Conservation (phyloP, 2,329 filamentous ascomycete species). For the Fragosphaeria purpurea region DNA sequence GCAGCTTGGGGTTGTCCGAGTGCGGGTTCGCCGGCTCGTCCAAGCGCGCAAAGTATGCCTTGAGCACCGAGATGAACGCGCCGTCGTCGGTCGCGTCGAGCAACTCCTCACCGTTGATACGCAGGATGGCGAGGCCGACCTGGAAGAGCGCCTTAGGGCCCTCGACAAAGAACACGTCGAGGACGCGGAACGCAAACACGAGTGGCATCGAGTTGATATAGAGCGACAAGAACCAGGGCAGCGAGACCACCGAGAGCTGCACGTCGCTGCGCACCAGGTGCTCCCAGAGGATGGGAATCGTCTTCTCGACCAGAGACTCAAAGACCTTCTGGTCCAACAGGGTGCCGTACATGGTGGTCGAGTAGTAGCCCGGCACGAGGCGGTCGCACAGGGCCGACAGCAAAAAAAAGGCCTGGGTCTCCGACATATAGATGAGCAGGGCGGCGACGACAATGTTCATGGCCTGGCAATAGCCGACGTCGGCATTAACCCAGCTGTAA, state of each 20-base stretch:
- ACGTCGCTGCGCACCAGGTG: constrained; percentile 96
- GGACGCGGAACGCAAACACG: constrained; percentile 89
- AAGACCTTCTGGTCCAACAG: constrained; percentile 95
- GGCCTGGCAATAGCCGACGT: constrained; percentile 96
- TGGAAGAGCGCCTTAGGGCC: constrained; percentile 97
- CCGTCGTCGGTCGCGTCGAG: constrained; percentile 90
- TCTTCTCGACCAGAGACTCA: constrained; percentile 95
- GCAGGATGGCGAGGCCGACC: constrained; percentile 88
- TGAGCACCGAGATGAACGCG: constrained; percentile 91
- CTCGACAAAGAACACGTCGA: constrained; percentile 97
- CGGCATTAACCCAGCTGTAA: constrained; percentile 93
- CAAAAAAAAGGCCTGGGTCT: constrained; percentile 89
- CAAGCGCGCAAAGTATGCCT: constrained; percentile 84
- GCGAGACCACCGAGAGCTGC: constrained; percentile 89
- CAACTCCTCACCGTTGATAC: constrained; percentile 94
- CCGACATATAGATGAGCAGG: constrained; percentile 97
- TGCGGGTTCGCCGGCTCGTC: constrained; percentile 94
- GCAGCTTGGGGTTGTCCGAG: constrained; percentile 87
- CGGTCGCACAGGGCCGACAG: constrained; percentile 87
- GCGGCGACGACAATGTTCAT: constrained; percentile 99
- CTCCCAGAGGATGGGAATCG: constrained; percentile 97
- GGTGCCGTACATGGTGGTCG: constrained; percentile 97
- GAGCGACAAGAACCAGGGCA: constrained; percentile 95
- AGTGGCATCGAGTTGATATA: constrained; percentile 99
- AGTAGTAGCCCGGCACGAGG: constrained; percentile 92